Percentiles rank a stretch among this genome's conserved stretches.
Conservation (phyloP, 164 flowering plant species). For the Vitis labrusca region DNA sequence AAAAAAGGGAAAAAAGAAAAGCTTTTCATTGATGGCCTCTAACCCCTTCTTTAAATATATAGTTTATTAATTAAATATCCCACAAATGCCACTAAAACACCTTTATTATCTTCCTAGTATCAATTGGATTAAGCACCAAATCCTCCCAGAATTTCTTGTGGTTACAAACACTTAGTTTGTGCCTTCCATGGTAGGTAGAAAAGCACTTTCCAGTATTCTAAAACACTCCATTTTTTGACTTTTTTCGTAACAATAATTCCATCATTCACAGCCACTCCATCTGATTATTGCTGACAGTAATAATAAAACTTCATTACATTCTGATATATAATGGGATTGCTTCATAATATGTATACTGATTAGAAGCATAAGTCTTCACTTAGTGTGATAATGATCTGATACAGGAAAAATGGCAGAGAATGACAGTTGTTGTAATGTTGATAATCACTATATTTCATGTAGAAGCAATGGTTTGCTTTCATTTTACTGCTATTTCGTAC, state of each 20-base stretch:
- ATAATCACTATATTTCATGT: too few relatives aligned
- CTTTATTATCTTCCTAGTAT: constrained; percentile 15
- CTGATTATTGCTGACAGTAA: too few relatives aligned
- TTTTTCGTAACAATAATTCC: constrained; percentile 1
- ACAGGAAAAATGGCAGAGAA: too few relatives aligned
- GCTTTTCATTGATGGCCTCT: background rate
- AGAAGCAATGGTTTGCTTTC: too few relatives aligned
- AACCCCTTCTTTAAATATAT: background rate
- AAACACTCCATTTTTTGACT: constrained; percentile 12
- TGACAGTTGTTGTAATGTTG: too few relatives aligned
- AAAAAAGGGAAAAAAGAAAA: background rate
- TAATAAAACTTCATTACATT: too few relatives aligned
- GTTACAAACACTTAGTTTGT: constrained; percentile 5
- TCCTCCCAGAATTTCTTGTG: constrained; percentile 14
- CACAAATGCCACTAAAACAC: constrained; percentile 6
- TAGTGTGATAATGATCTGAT: too few relatives aligned
- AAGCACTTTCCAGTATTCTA: background rate
- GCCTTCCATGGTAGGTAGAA: constrained; percentile 19
- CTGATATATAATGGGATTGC: too few relatives aligned
- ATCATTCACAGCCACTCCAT: background rate
- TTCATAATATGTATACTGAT: too few relatives aligned
- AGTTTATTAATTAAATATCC: background rate
- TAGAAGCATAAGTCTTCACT: too few relatives aligned
- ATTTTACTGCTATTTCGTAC: too few relatives aligned
- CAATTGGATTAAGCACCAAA: constrained; percentile 14